Evolutionary conservation across 805 yeast genomes (phyloP), one percentile per base, ranked within the genome.

Genomic region (Teunomyces panamensis): DNA sequence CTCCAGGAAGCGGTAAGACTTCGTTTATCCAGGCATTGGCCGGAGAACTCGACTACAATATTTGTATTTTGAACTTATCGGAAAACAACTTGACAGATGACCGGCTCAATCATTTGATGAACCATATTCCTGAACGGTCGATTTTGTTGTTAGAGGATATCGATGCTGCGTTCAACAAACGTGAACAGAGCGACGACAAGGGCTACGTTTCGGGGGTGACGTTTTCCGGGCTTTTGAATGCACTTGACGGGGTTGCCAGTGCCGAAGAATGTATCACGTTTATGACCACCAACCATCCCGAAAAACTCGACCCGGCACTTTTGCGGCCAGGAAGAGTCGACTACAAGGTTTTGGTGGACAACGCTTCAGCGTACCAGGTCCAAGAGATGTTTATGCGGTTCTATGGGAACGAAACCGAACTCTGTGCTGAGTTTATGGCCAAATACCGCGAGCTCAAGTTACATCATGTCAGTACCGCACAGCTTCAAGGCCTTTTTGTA

Each of bases 271-370:
- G 96, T 41, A 77, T 94, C 30, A 92, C 97, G 0, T 94, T 94
- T 67, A 94, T 94, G 99, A 94, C 99, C 16, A 92, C 99, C 16
- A 94, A 94, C 66, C 99, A 94, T 61, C 97, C 97, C 0, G 98
- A 94, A 53, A 81, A 81, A 53, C 73, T 94, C 33, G 99, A 94
- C 59, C 89, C 97, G 1, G 99, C 99, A 0, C 77, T 94, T 39
- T 70, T 94, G 63, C 78, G 99, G 54, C 99, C 99, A 0, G 99
- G 99, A 2, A 78, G 99, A 67, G 85, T 94, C 29, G 99, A 94
- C 63, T 83, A 77, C 65, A 89, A 89, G 67, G 85, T 83, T 16
- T 71, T 84, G 58, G 80, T 94, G 34, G 94, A 87, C 55, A 88
- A 92, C 64, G 98, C 98, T n/a, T 77, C 92, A 0, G 80, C 80